These are phyloP conservation scores for Neopestalotiopsis rosae DNA, from an alignment of 2,329 filamentous ascomycete species.

Conservation along the genomic window DNA sequence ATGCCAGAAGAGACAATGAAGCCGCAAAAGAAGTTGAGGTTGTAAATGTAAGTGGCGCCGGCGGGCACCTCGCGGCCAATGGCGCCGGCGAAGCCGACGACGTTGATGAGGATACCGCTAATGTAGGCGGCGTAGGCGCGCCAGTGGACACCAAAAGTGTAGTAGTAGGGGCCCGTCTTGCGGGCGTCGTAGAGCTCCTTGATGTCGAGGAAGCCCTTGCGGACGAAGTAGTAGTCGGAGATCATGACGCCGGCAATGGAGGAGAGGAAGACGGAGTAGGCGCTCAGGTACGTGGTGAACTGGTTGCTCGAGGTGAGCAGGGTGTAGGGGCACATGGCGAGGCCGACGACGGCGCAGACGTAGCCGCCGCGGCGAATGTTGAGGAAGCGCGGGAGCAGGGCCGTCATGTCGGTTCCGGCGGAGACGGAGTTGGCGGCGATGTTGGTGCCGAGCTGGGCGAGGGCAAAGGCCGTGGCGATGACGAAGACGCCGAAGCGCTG, in stretches of 20 bases:
- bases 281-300: conserved; percentile 90
- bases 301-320: conserved; percentile 76
- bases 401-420: conserved; percentile 82
- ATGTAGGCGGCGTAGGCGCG: conserved; percentile 85
- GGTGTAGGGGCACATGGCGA: conserved; percentile 88
- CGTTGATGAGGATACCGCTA: conserved; percentile 83
- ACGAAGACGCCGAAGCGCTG: conserved; percentile 79
- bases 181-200: conserved; percentile 79
- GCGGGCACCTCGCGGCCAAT: conserved; percentile 74
- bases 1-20: conserved; percentile 71
- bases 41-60: conserved; percentile 85
- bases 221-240: conserved; percentile 85
- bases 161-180: conserved; percentile 74
- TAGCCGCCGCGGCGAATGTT: conserved; percentile 89
- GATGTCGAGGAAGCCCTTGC: conserved; percentile 80
- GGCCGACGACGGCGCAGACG: conserved; percentile 78
- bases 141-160: conserved; percentile 77
- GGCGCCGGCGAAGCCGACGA: conserved; percentile 88
- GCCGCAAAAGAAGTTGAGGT: conserved; percentile 88
- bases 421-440: conserved; percentile 88
- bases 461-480: conserved; percentile 71
- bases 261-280: conserved; percentile 93
- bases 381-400: conserved; percentile 77
- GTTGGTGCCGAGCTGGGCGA: conserved; percentile 86
- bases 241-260: conserved; percentile 93